Conservation (phyloP, 2,329 filamentous ascomycete species). For the Thielaviopsis ethacetica region DNA sequence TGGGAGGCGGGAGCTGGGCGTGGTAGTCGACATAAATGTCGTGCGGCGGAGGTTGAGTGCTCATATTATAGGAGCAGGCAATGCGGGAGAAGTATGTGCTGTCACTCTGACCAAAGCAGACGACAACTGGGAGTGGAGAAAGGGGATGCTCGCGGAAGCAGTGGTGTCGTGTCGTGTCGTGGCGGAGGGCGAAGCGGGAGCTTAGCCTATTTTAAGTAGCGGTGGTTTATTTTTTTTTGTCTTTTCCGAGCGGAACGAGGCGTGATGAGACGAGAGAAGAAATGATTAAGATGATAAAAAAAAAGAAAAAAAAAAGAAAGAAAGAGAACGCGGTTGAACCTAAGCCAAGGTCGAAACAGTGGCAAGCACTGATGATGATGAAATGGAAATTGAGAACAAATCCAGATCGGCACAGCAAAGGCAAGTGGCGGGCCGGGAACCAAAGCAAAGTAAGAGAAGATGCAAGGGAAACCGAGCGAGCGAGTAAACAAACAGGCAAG, state of each 20-base stretch:
- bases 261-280: neutral
- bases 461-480: neutral
- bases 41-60: conserved; percentile 32
- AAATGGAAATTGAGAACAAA: neutral
- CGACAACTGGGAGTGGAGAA: neutral
- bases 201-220: neutral
- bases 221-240: neutral
- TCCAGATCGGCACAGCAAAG: neutral
- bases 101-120: conserved; percentile 11
- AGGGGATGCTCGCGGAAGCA: neutral
- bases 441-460: neutral
- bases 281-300: neutral
- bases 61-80: conserved; percentile 22
- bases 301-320: neutral
- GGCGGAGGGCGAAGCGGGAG: neutral
- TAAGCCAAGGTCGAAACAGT: neutral
- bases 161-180: neutral
- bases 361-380: neutral
- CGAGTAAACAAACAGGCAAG: neutral
- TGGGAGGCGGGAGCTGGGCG: conserved; percentile 24
- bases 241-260: neutral
- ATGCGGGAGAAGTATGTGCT: neutral
- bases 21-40: conserved; percentile 63
- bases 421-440: neutral
- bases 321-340: neutral